These are phyloP conservation scores for Meira nashicola DNA, from an alignment of 1,284 basidiomycete genomes.

Conservation along the genomic window DNA sequence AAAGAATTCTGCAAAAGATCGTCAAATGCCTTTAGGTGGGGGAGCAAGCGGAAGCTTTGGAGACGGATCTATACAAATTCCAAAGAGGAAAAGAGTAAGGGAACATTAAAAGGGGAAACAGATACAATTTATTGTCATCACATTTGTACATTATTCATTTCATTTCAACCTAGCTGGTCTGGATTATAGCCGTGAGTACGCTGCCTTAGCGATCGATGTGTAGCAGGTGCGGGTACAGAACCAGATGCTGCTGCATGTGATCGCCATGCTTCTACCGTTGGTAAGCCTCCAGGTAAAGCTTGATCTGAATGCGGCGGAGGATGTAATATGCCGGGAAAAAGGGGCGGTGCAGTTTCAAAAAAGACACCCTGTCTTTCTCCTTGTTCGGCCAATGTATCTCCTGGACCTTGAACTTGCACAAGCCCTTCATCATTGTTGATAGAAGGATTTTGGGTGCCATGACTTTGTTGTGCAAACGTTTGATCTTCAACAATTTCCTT, in stretches of 20 bases:
- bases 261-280: conserved; percentile 4
- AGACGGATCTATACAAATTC: background rate
- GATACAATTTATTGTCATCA: too few relatives aligned
- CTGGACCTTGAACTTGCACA: too few relatives aligned
- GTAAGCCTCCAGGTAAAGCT: background rate
- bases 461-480: background rate
- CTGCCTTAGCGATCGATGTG: too few relatives aligned
- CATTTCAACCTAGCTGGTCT: too few relatives aligned
- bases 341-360: background rate
- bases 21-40: conserved; percentile 43
- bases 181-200: too few relatives aligned
- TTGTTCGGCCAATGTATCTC: background rate
- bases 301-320: background rate
- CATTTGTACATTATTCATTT: too few relatives aligned
- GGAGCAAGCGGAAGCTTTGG: background rate
- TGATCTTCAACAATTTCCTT: background rate
- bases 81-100: conserved; percentile 2
- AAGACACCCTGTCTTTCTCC: background rate
- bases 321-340: background rate
- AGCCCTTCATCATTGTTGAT: too few relatives aligned
- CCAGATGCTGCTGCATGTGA: conserved; percentile 1
- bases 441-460: too few relatives aligned
- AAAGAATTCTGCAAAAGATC: conserved; percentile 82
- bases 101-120: too few relatives aligned
- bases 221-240: too few relatives aligned